These are phyloP conservation scores for Ogataea degrootiae DNA, from an alignment of 805 yeast genomes.

Conservation along the genomic window DNA sequence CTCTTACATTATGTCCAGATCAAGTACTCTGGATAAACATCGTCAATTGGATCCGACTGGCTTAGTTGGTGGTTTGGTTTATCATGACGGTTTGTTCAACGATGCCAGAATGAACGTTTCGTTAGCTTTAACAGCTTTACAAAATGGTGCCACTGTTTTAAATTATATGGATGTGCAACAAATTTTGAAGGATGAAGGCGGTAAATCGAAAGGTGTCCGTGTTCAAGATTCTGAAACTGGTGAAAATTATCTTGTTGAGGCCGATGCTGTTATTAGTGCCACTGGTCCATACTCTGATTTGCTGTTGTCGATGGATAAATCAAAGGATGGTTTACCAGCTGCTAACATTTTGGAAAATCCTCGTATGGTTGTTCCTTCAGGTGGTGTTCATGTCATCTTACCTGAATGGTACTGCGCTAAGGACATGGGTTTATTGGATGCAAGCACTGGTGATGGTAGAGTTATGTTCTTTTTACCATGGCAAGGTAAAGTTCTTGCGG, in stretches of 20 bases:
- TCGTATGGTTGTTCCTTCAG: slow-evolving; percentile 87
- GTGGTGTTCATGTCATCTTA: slow-evolving; percentile 88
- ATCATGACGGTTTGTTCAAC: slow-evolving; percentile 93
- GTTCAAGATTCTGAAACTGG: slow-evolving; percentile 72
- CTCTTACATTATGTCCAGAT: slow-evolving; percentile 66
- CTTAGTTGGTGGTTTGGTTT: slow-evolving; percentile 85
- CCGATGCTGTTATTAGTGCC: slow-evolving; percentile 81
- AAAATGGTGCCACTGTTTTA: slow-evolving; percentile 83
- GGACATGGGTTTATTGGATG: slow-evolving; percentile 84
- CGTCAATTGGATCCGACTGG: slow-evolving; percentile 79
- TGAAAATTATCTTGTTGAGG: slow-evolving; percentile 52
- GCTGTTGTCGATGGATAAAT: slow-evolving; percentile 80
- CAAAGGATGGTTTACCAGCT: slow-evolving; percentile 55
- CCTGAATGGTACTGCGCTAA: slow-evolving; percentile 91
- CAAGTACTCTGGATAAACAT: slow-evolving; percentile 65
- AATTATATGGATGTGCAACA: slow-evolving; percentile 82
- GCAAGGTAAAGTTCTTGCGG: slow-evolving; percentile 96
- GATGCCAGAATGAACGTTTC: slow-evolving; percentile 88
- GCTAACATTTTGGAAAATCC: slow-evolving; percentile 36
- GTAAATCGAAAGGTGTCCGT: slow-evolving; percentile 67
- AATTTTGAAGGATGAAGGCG: slow-evolving; percentile 57
- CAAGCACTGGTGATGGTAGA: slow-evolving; percentile 90
- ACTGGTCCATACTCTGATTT: slow-evolving; percentile 92
- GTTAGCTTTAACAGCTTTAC: slow-evolving; percentile 79
- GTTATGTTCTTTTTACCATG: slow-evolving; percentile 96